Evolutionary conservation across 192 early-diverging fungal genomes (phyloP), one percentile per base, ranked within the genome.

Genomic region (Phycomyces blakesleeanus): DNA sequence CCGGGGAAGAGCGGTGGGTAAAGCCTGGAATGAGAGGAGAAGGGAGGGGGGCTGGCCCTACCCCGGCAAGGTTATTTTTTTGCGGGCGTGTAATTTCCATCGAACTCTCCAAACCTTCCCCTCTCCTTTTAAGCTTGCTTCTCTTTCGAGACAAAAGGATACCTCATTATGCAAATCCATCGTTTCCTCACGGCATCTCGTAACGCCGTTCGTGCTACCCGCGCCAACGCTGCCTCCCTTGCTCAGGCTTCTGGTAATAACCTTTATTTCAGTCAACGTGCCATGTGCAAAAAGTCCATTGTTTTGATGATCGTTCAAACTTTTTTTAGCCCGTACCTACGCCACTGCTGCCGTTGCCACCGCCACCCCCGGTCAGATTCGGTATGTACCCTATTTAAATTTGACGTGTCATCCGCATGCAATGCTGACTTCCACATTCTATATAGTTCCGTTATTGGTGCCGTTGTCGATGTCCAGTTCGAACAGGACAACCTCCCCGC

Each of bases 381-480:
- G 93, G 66, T 84, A 88, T n/a, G 44, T 57, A 51, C 57, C 2
- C 29, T 34, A 34, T 7, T n/a, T n/a, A n/a, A n/a, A n/a, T n/a
- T n/a, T n/a, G n/a, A n/a, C n/a, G n/a, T n/a, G n/a, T n/a, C n/a
- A n/a, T 34, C 29, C 29, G 7, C 7, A 34, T 7, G 3, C 29
- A 34, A 34, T 34, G 7, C 29, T 34, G 3, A 34, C 2, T 34
- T 5, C 29, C 7, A 2, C 2, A 34, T 34, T 34, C 7, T 7
- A 34, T 34, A 95, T 80, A 90, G 93, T 66, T 83, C 88, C 71
- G 93, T 98, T 66, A 98, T 98, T 81, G 95, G 95, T 86, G 94
- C 95, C 83, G 95, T 98, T 78, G 95, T 98, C 70, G 95, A 98
- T 68, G 95, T 98, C 64, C 94, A 95, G 78, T 96, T 96, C 77